These are phyloP conservation scores for Phytopythium vexans DNA, from an alignment of 352 stramenopile genomes.

Conservation along the genomic window DNA sequence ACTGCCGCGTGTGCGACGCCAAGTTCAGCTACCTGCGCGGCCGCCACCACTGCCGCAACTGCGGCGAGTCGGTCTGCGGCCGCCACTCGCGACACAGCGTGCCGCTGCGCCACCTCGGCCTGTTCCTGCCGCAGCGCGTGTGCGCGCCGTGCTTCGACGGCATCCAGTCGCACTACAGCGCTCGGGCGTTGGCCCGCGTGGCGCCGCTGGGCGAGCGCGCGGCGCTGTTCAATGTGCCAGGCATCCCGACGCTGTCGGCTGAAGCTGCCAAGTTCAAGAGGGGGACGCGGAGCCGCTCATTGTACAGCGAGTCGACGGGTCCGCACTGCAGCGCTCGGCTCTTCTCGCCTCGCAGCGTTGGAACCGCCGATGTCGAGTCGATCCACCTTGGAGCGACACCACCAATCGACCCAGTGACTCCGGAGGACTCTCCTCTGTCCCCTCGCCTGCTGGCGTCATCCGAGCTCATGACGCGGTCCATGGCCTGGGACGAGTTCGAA, in stretches of 20 bases:
- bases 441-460: slow-evolving; percentile 8
- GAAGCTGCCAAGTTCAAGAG: slow-evolving; percentile 3
- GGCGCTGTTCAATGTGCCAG: slow-evolving; percentile 1
- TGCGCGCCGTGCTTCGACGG: slow-evolving; percentile 59
- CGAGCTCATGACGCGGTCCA: slow-evolving; percentile 11
- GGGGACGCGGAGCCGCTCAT: slow-evolving; percentile 1
- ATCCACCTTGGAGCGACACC: not conserved
- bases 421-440: not conserved
- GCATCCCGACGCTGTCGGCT: slow-evolving; percentile 17
- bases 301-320: not conserved
- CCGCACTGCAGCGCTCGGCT: not conserved
- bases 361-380: not conserved
- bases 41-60: slow-evolving; percentile 82
- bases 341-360: not conserved
- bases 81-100: slow-evolving; percentile 59
- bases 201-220: slow-evolving; percentile 13
- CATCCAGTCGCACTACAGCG: slow-evolving; percentile 49
- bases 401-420: too few species aligned
- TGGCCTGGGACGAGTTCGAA: slow-evolving; percentile 15
- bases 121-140: slow-evolving; percentile 60
- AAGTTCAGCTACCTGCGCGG: slow-evolving; percentile 79
- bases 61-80: slow-evolving; percentile 75
- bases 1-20: slow-evolving; percentile 60
- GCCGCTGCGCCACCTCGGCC: slow-evolving; percentile 52
- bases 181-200: slow-evolving; percentile 23